Percentiles rank a stretch among this genome's conserved stretches.
Conservation (phyloP, 805 yeast species). For the Saccharomycopsis babjevae region DNA sequence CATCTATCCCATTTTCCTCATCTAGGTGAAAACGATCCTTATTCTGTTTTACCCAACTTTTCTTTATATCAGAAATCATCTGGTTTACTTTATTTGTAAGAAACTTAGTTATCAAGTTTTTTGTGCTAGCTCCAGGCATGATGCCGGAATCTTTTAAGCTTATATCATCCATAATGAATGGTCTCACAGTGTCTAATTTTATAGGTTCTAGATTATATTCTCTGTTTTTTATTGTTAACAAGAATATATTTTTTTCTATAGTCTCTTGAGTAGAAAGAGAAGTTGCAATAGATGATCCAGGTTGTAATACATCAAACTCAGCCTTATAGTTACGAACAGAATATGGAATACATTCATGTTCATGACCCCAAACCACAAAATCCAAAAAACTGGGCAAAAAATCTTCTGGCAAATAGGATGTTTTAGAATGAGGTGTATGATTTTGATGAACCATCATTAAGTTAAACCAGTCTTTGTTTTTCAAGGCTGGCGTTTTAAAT, state of each 20-base stretch:
- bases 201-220: constrained; percentile 51
- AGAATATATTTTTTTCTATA: constrained; percentile 59
- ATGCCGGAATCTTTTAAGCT: constrained; percentile 44
- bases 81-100: constrained; percentile 54
- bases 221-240: constrained; percentile 53
- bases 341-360: constrained; percentile 82
- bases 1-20: not conserved
- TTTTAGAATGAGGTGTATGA: constrained; percentile 69
- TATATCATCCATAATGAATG: constrained; percentile 67
- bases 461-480: constrained; percentile 67
- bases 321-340: constrained; percentile 43
- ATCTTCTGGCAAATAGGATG: constrained; percentile 75
- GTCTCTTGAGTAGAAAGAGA: constrained; percentile 81
- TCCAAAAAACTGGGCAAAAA: constrained; percentile 76
- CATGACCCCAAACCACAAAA: constrained; percentile 93
- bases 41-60: constrained; percentile 33
- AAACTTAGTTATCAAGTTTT: constrained; percentile 48
- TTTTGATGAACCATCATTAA: constrained; percentile 87
- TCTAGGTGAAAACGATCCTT: not conserved
- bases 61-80: constrained; percentile 50
- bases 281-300: constrained; percentile 92
- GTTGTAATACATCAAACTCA: constrained; percentile 74
- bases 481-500: constrained; percentile 58
- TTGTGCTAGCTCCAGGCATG: constrained; percentile 50
- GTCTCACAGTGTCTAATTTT: constrained; percentile 62